Evolutionary conservation across 257 asterid species (phyloP).

Genomic region (Lantana camara): DNA sequence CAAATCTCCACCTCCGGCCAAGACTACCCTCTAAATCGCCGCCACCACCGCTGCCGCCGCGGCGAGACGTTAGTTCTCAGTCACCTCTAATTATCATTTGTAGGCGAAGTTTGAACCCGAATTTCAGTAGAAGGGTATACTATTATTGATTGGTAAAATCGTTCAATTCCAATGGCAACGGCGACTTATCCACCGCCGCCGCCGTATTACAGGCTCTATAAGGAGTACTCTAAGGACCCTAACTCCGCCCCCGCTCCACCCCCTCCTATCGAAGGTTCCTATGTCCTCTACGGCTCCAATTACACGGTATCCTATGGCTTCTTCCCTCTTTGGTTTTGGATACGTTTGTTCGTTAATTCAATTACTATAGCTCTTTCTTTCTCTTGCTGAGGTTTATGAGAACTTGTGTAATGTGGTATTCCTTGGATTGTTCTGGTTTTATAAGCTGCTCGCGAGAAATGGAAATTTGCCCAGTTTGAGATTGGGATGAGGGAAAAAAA

Average conservation of each 20-base stretch:
- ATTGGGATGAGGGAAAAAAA: not conserved
- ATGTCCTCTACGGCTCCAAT: constrained; percentile 75
- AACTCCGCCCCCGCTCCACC: constrained; percentile 87
- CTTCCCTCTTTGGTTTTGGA: not conserved
- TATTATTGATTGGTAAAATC: not conserved
- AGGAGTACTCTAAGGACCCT: constrained; percentile 62
- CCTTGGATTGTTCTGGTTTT: not conserved
- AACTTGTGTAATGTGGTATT: not conserved
- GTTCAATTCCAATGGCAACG: constrained; percentile 58
- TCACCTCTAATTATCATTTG: not conserved
- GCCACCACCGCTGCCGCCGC: not conserved
- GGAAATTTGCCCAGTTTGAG: not conserved
- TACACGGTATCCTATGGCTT: constrained; percentile 53
- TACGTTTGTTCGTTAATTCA: not conserved
- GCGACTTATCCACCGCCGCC: constrained; percentile 98
- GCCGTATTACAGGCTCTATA: constrained; percentile 81
- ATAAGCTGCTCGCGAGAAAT: constrained; percentile 6
- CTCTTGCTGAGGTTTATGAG: not conserved
- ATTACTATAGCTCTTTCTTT: not conserved
- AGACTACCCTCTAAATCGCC: not conserved
- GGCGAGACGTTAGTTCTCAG: not conserved
- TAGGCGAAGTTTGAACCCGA: not conserved
- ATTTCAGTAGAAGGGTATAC: not conserved
- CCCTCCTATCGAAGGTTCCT: constrained; percentile 72
- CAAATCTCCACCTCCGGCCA: not conserved